Evolutionary conservation across 169 alveolate species (phyloP).

Genomic region (Plasmodium chabaudi): DNA sequence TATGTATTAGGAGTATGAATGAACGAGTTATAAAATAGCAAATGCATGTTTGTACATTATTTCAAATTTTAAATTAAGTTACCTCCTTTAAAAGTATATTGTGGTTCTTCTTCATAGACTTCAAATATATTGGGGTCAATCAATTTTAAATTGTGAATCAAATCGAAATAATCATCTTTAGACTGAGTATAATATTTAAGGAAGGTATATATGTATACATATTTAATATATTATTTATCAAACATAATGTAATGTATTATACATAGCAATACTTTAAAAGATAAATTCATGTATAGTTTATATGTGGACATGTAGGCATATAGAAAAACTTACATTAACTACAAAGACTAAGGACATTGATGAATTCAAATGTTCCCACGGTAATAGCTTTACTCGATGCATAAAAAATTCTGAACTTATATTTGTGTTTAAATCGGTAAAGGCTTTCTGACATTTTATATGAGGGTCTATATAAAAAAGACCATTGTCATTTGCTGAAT

Average conservation of each 20-base stretch:
- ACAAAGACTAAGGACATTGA: conserved; percentile 44
- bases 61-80: conserved; percentile 1
- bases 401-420: conserved; percentile 36
- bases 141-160: conserved; percentile 41
- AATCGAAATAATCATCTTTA: conserved; percentile 52
- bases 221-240: background rate
- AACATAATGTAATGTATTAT: no score
- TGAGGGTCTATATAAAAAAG: conserved; percentile 81
- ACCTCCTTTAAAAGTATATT: conserved; percentile 39
- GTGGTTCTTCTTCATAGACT: conserved; percentile 58
- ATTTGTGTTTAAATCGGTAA: conserved; percentile 21
- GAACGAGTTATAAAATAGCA: background rate
- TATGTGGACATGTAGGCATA: background rate
- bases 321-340: conserved; percentile 15
- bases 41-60: no score
- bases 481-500: conserved; percentile 73
- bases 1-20: background rate
- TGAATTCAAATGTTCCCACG: conserved; percentile 71
- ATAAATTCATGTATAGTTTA: no score
- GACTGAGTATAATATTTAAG: conserved; percentile 18
- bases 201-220: background rate
- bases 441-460: conserved; percentile 76
- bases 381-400: conserved; percentile 35
- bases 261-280: no score
- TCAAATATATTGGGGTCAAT: conserved; percentile 69